A percentile compares a stretch with the other conserved stretches of the same genome.
phyloP scores from a whole-genome alignment of 176 grass and related monocot species.

The Elaeis guineensis region DNA sequence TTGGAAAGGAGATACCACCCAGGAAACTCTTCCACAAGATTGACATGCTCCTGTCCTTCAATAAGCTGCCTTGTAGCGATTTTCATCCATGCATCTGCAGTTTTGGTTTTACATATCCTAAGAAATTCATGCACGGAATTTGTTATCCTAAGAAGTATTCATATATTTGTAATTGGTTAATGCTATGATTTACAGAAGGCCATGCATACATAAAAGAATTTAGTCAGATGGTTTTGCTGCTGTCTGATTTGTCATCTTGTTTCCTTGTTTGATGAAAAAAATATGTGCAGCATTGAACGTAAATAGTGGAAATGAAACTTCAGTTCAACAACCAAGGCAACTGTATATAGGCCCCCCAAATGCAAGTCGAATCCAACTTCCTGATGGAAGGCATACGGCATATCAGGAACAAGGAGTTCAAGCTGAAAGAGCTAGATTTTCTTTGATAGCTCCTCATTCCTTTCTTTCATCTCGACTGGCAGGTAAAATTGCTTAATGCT shows the following conservation, averaged over 20 bases:
- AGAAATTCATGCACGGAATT: too few relatives aligned
- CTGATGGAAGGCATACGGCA: constrained; percentile 8
- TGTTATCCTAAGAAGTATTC: too few relatives aligned
- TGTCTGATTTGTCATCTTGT: background rate
- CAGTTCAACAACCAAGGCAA: constrained; percentile 4
- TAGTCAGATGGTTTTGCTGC: too few relatives aligned
- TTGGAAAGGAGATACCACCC: too few relatives aligned
- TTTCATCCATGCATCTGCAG: too few relatives aligned
- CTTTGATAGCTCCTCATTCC: constrained; percentile 13
- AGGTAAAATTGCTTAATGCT: background rate
- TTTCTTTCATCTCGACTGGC: constrained; percentile 17
- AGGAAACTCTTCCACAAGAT: too few relatives aligned
- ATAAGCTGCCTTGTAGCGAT: too few relatives aligned
- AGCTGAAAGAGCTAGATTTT: constrained; percentile 13
- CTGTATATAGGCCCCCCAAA: constrained; percentile 11
- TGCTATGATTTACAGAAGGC: too few relatives aligned
- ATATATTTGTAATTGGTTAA: too few relatives aligned
- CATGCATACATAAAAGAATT: too few relatives aligned
- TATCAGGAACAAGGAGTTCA: constrained; percentile 8
- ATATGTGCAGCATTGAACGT: constrained; percentile 9
- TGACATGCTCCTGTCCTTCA: too few relatives aligned
- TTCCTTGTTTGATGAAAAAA: constrained; percentile 34
- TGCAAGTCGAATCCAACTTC: constrained; percentile 13
- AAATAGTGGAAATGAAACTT: background rate
- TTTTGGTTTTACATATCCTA: too few relatives aligned